Conservation (phyloP, 371 early-diverging fungal genomes). For the Actinomucor elegans region DNA sequence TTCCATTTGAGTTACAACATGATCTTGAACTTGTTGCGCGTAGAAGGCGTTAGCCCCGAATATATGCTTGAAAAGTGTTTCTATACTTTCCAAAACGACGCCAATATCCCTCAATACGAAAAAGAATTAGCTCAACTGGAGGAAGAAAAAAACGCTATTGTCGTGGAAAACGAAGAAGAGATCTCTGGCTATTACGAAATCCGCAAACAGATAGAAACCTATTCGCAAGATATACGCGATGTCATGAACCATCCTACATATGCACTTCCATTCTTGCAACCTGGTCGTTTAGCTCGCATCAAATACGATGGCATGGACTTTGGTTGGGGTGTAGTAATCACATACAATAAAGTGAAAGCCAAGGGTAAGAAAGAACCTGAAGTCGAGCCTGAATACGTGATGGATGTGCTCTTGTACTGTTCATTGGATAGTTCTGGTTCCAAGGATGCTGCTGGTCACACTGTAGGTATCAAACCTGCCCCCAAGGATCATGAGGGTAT, state of each 20-base stretch:
- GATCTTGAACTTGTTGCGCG: conserved; percentile 97
- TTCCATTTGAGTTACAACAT: conserved; percentile 99
- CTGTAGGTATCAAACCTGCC: conserved; percentile 65
- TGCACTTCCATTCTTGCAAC: conserved; percentile 81
- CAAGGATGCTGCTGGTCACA: conserved; percentile 59
- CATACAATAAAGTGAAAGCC: conserved; percentile 28
- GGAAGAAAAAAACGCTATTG: conserved; percentile 51
- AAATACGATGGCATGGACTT: conserved; percentile 72
- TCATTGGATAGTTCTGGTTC: conserved; percentile 53
- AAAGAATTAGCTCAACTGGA: conserved; percentile 58
- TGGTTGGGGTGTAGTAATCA: conserved; percentile 92
- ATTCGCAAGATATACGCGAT: conserved; percentile 69
- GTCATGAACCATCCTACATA: conserved; percentile 83
- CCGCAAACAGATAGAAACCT: conserved; percentile 68
- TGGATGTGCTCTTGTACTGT: conserved; percentile 86
- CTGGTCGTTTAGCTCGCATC: conserved; percentile 83
- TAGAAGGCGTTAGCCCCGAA: conserved; percentile 96
- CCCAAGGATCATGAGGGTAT: conserved; percentile 43
- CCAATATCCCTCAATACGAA: conserved; percentile 81
- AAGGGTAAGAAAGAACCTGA: conserved; percentile 34
- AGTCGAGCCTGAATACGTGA: conserved; percentile 57
- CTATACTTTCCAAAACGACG: conserved; percentile 94
- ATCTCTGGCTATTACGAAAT: conserved; percentile 79
- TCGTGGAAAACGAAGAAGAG: conserved; percentile 69
- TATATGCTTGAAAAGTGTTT: conserved; percentile 95